These are phyloP conservation scores for Jimgerdemannia lactiflua DNA, from an alignment of 192 early-diverging fungal species.

Conservation along the genomic window DNA sequence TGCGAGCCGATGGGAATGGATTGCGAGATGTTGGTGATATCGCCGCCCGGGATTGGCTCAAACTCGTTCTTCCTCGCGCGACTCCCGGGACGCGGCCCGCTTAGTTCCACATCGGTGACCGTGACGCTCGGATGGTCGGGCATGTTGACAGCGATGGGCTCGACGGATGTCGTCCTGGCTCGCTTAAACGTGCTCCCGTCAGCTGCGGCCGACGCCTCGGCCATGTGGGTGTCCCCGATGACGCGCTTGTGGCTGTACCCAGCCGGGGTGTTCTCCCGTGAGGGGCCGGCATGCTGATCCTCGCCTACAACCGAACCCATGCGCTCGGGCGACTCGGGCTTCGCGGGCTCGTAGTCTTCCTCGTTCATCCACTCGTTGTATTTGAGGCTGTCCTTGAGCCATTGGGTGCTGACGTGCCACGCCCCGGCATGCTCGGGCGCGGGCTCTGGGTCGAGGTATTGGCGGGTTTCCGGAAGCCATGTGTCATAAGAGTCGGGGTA, in stretches of 20 bases:
- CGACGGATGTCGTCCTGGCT: not conserved
- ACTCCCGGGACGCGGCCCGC: slow-evolving; percentile 43
- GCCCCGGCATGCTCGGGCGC: slow-evolving; percentile 62
- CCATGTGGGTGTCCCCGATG: slow-evolving; percentile 14
- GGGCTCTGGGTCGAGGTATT: slow-evolving; percentile 57
- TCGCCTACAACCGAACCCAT: not conserved
- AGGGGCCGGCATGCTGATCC: not conserved
- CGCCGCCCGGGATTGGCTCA: slow-evolving; percentile 56
- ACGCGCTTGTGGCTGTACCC: slow-evolving; percentile 6
- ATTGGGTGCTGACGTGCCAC: slow-evolving; percentile 67
- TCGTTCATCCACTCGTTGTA: slow-evolving; percentile 87
- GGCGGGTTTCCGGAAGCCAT: slow-evolving; percentile 61
- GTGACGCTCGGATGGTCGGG: slow-evolving; percentile 36
- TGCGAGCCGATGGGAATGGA: not conserved
- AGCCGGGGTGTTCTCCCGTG: not conserved
- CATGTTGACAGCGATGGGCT: not conserved
- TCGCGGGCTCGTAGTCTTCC: slow-evolving; percentile 71
- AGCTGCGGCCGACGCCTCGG: slow-evolving; percentile 4
- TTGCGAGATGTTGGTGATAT: slow-evolving; percentile 57
- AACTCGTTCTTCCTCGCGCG: slow-evolving; percentile 58
- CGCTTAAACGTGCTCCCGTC: not conserved
- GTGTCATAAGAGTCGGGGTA: slow-evolving; percentile 80
- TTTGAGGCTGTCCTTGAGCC: slow-evolving; percentile 70
- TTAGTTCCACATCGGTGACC: slow-evolving; percentile 48
- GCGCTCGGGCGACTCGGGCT: not conserved